phyloP scores from a whole-genome alignment of 2,329 filamentous ascomycete genomes.

The Camptophora hylomeconis region DNA sequence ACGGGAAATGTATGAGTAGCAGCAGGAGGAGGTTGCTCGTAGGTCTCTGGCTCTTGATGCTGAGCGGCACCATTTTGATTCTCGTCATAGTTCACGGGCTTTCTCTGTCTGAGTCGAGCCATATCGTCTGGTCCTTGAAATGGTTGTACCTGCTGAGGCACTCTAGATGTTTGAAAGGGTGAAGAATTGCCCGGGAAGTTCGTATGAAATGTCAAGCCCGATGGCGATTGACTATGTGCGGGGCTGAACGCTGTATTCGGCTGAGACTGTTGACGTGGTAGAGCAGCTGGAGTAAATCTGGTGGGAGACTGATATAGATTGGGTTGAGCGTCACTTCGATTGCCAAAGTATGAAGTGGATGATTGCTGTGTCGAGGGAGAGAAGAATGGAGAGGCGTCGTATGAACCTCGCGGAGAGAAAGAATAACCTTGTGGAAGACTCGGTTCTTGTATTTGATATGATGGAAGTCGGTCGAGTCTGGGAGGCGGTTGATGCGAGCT shows the following conservation, averaged over 20 bases:
- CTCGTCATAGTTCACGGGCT: constrained; percentile 5
- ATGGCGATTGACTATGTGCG: too few relatives aligned
- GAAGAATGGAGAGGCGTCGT: constrained; percentile 35
- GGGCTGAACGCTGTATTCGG: too few relatives aligned
- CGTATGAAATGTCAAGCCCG: too few relatives aligned
- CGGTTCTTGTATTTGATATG: constrained; percentile 18
- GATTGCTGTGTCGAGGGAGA: constrained; percentile 20
- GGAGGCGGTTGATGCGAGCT: constrained; percentile 23
- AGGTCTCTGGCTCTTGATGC: too few relatives aligned
- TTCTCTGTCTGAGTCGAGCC: constrained; percentile 2
- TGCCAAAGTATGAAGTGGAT: constrained; percentile 14
- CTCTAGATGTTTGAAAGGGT: background rate
- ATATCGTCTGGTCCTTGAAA: constrained; percentile 2
- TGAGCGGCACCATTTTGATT: constrained; percentile 1
- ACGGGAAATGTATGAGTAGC: too few relatives aligned
- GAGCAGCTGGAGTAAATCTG: too few relatives aligned
- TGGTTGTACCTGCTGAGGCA: background rate
- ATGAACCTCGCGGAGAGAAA: constrained; percentile 25
- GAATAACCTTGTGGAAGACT: constrained; percentile 20
- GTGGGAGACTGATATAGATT: too few relatives aligned
- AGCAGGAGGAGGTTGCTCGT: too few relatives aligned
- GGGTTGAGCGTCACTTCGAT: constrained; percentile 1
- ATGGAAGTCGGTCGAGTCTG: constrained; percentile 22
- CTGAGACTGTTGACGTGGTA: too few relatives aligned
- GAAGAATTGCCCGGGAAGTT: constrained; percentile 1